Base-by-base conservation (phyloP, 345 rosid species). In the Mercurialis annua region DNA sequence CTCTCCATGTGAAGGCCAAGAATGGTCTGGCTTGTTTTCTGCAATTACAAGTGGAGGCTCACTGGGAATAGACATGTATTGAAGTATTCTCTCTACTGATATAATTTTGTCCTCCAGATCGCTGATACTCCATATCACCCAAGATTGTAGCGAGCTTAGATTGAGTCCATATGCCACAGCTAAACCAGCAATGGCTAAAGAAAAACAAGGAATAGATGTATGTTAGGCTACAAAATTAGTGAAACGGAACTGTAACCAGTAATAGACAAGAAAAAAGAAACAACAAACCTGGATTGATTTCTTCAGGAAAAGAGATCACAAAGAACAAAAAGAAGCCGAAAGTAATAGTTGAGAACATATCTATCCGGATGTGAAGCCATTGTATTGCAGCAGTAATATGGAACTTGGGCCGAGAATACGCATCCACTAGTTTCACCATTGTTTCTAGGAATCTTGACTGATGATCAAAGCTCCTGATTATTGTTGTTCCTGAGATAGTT, bases 21-120 rank as follows among this genome's bases (percentile, higher is more conserved):
- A 80, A 27, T 5, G 68, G 29, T 64, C 71, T 0, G 90, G 94
- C 57, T 73, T 73, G 48, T 74, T 84, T 20, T 77, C 71, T 64
- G 86, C 92, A 23, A 86, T 73, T 27, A 81, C 79, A 46, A 92
- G 87, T 36, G 98, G 85, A 60, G 98, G 89, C 67, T 92, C 98
- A 60, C 84, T 86, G 1, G 86, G 80, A 62, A 90, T 85, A 50
- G 56, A 73, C 48, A 80, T 76, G 77, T 88, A 90, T 77, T 92
- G 96, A 73, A 92, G 77, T 21, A 92, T 85, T 70, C 95, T 86
- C 78, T 92, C 96, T 4, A 92, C 98, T 16, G 97, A 84, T 77
- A 90, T 90, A 70, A 92, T 88, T 76, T 79, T 77, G 79, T 87
- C 85, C 83, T 92, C 96, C 49, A 87, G 68, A 62, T 48, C 64